Base-by-base conservation (phyloP, 1,284 basidiomycete species). In the Xanthoconium separans region DNA sequence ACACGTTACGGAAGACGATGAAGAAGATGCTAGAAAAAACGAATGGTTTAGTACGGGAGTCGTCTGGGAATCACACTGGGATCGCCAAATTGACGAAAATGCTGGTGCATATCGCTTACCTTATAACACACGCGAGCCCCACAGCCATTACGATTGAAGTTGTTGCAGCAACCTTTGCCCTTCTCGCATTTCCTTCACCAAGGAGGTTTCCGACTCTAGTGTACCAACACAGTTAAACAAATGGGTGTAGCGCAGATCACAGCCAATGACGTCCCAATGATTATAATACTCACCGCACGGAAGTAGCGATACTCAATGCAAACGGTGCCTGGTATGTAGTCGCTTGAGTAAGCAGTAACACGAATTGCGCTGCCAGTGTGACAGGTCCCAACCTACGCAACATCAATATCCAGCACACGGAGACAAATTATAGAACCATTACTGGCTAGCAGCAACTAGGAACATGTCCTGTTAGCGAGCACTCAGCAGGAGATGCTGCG, bases 271-370 rank as follows among this genome's bases (percentile, higher is more conserved):
- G n/a, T 29, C 11, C 27, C n/a, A 31, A 37, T 8, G n/a, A 48
- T 18, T 7, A 29, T 24, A 51, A 63, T 54, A 70, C 77, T 45
- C 65, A 89, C 82, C 95, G 83, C 30, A 97, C 93, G 36, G 93
- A 89, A 0, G 88, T 78, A 2, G 94, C 93, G 6, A 95, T 81
- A 52, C 87, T 83, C 24, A 96, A 73, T 0, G 91, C 84, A 60
- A 85, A 93, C 0, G 94, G 93, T 2, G 89, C 88, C 69, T 97
- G 94, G 69, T 85, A 96, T 9, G 90, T 89, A 3, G 86, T 85
- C 4, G 91, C 87, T 16, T 79, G 81, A 51, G 84, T 90, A 3
- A 89, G 81, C 4, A 93, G 76, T 11, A 93, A 73, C 1, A 93
- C 85, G 2, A 86, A 89, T 65, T 93, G 89, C 0, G 84, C 79